phyloP scores from a whole-genome alignment of 1,139 yeast species.

The Magnusiomyces fungicola region DNA sequence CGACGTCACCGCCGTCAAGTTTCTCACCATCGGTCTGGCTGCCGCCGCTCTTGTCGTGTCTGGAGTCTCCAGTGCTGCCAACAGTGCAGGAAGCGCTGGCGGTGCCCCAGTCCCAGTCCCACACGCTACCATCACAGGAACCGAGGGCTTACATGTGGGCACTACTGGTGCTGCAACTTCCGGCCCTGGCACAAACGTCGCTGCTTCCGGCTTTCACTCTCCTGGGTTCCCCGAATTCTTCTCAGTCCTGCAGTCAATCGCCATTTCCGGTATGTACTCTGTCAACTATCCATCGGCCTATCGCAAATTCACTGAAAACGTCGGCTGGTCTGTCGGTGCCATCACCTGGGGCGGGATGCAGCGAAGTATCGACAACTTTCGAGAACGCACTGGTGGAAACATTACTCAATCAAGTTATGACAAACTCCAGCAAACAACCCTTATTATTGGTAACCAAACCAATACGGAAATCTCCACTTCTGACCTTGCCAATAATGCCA shows the following conservation, averaged over 20 bases:
- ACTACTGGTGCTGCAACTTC: slow-evolving; percentile 6
- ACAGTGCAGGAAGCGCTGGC: slow-evolving; percentile 17
- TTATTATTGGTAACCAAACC: slow-evolving; percentile 20
- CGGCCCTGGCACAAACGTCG: slow-evolving; percentile 17
- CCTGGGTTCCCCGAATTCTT: slow-evolving; percentile 26
- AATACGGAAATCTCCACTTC: slow-evolving; percentile 9
- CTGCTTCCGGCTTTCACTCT: slow-evolving; percentile 24
- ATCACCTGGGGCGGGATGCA: slow-evolving; percentile 31
- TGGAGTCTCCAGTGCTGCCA: slow-evolving; percentile 18
- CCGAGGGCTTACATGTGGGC: slow-evolving; percentile 15
- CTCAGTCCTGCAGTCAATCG: slow-evolving; percentile 27
- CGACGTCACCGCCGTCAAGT: slow-evolving; percentile 21
- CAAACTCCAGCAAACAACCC: slow-evolving; percentile 20
- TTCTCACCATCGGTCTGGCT: slow-evolving; percentile 27
- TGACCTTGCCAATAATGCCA: slow-evolving; percentile 1
- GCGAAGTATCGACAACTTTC: slow-evolving; percentile 25
- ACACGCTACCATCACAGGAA: slow-evolving; percentile 7
- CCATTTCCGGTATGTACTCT: slow-evolving; percentile 31
- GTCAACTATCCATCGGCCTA: slow-evolving; percentile 30
- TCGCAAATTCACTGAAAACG: slow-evolving; percentile 28
- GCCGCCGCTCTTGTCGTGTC: slow-evolving; percentile 25
- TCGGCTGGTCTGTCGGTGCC: slow-evolving; percentile 31
- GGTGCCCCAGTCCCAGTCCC: slow-evolving; percentile 12
- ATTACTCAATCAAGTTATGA: slow-evolving; percentile 21
- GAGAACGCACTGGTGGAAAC: slow-evolving; percentile 30